Evolutionary conservation across 192 early-diverging fungal genomes (phyloP).

Genomic region (Rhizophagus sp.): DNA sequence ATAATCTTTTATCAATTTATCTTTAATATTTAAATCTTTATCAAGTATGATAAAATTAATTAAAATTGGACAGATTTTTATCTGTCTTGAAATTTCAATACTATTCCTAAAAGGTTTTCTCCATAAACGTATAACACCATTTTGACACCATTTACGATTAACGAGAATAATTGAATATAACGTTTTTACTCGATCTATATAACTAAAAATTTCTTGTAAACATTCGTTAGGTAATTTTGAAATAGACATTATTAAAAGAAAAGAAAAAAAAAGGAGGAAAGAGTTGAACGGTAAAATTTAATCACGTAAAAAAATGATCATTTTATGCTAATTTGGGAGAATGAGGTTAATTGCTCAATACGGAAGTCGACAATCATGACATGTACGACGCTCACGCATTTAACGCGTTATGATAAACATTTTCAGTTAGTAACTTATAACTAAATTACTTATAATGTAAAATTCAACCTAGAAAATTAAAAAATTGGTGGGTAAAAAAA

Average conservation of each 20-base stretch:
- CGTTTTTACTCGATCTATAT: neutral
- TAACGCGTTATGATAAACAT: no score
- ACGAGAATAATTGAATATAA: slow-evolving; percentile 20
- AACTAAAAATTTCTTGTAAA: neutral
- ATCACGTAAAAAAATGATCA: no score
- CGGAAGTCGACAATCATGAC: no score
- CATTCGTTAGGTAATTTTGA: slow-evolving; percentile 16
- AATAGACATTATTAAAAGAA: neutral
- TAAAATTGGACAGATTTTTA: slow-evolving; percentile 3
- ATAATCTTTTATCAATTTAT: neutral
- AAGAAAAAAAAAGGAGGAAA: neutral
- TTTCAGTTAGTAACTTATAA: no score
- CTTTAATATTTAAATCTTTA: neutral
- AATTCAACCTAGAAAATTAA: no score
- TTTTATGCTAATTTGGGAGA: no score
- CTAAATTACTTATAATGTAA: no score
- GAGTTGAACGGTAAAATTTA: no score
- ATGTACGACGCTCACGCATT: no score
- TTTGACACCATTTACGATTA: slow-evolving; percentile 20
- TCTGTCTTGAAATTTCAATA: neutral
- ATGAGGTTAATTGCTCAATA: no score
- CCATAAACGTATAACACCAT: neutral
- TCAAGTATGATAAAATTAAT: neutral
- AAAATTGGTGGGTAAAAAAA: no score
- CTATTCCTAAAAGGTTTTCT: slow-evolving; percentile 14